These are phyloP conservation scores for Pseudogymnoascus sp. DNA, from an alignment of 2,329 filamentous ascomycete species.

Conservation along the genomic window DNA sequence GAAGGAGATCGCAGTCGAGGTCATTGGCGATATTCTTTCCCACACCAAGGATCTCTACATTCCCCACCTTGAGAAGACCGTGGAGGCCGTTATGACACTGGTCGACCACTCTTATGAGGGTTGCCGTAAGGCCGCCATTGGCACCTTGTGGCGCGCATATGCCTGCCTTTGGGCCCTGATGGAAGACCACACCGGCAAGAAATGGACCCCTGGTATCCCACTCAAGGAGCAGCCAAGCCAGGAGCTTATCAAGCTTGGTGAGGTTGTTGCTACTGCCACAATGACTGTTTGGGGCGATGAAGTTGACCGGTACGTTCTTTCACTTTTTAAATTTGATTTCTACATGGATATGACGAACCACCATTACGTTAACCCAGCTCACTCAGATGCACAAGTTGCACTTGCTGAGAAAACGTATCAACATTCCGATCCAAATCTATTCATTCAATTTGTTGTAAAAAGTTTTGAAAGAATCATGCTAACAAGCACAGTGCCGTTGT, in stretches of 20 bases:
- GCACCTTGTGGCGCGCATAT: slow-evolving; percentile 89
- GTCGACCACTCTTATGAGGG: slow-evolving; percentile 88
- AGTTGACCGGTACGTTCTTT: slow-evolving; percentile 73
- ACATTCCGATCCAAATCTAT: slow-evolving; percentile 36
- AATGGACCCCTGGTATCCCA: slow-evolving; percentile 86
- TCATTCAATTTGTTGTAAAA: slow-evolving; percentile 14
- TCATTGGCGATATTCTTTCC: slow-evolving; percentile 85
- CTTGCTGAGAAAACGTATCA: slow-evolving; percentile 81
- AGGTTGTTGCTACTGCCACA: slow-evolving; percentile 78
- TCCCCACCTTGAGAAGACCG: slow-evolving; percentile 80
- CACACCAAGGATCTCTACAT: slow-evolving; percentile 75
- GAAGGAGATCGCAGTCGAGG: slow-evolving; percentile 95
- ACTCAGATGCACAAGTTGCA: slow-evolving; percentile 85
- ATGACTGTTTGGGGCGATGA: slow-evolving; percentile 83
- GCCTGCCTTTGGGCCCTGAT: slow-evolving; percentile 83
- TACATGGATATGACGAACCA: slow-evolving; percentile 68
- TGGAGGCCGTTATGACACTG: slow-evolving; percentile 73
- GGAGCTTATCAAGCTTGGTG: slow-evolving; percentile 76
- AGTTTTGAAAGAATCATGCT: slow-evolving; percentile 30
- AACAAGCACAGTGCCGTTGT: slow-evolving; percentile 64
- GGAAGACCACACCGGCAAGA: slow-evolving; percentile 68
- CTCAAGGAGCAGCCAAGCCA: slow-evolving; percentile 70
- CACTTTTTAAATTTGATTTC: slow-evolving; percentile 19
- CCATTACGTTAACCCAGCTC: slow-evolving; percentile 95
- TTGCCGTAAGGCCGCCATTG: slow-evolving; percentile 83